These are phyloP conservation scores for Phytophthora uliginosa DNA, from an alignment of 352 stramenopile genomes.

Conservation along the genomic window DNA sequence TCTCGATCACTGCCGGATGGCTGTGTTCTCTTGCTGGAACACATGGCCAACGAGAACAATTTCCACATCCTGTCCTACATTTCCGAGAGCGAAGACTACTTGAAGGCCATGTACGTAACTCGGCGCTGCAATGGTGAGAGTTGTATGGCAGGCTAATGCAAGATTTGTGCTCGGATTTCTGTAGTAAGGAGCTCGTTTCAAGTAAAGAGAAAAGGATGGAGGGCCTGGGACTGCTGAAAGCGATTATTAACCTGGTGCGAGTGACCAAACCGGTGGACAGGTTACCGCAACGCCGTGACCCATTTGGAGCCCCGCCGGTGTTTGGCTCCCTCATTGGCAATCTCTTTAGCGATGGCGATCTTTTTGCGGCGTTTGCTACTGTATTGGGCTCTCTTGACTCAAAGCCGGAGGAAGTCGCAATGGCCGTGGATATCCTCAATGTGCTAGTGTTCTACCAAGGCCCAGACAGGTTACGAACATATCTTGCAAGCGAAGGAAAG, in stretches of 20 bases:
- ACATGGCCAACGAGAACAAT: slow-evolving; percentile 90
- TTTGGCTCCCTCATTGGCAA: slow-evolving; percentile 74
- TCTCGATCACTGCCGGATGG: slow-evolving; percentile 81
- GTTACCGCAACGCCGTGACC: slow-evolving; percentile 62
- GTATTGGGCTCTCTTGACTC: slow-evolving; percentile 64
- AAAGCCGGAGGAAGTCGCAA: slow-evolving; percentile 51
- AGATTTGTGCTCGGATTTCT: neutral
- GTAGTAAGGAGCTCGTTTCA: slow-evolving; percentile 63
- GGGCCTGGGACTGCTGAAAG: slow-evolving; percentile 75
- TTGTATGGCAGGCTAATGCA: slow-evolving; percentile 14
- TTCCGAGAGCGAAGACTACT: slow-evolving; percentile 78
- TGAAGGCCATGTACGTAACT: slow-evolving; percentile 61
- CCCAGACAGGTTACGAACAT: slow-evolving; percentile 70
- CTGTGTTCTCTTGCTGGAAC: slow-evolving; percentile 81
- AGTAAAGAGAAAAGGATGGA: slow-evolving; percentile 49
- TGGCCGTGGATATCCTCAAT: slow-evolving; percentile 78
- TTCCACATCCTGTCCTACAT: slow-evolving; percentile 88
- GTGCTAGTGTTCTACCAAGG: slow-evolving; percentile 79
- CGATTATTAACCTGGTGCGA: slow-evolving; percentile 74
- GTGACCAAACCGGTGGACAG: slow-evolving; percentile 76
- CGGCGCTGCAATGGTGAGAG: neutral
- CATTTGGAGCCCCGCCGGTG: slow-evolving; percentile 59
- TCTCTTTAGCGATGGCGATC: slow-evolving; percentile 69
- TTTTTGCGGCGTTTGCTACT: slow-evolving; percentile 67
- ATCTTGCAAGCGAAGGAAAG: slow-evolving; percentile 77